Percentiles rank a stretch among this genome's conserved stretches.
These are phyloP conservation scores for Medakamo hakoo DNA, from an alignment of 139 green algal species.

Conservation along the genomic window DNA sequence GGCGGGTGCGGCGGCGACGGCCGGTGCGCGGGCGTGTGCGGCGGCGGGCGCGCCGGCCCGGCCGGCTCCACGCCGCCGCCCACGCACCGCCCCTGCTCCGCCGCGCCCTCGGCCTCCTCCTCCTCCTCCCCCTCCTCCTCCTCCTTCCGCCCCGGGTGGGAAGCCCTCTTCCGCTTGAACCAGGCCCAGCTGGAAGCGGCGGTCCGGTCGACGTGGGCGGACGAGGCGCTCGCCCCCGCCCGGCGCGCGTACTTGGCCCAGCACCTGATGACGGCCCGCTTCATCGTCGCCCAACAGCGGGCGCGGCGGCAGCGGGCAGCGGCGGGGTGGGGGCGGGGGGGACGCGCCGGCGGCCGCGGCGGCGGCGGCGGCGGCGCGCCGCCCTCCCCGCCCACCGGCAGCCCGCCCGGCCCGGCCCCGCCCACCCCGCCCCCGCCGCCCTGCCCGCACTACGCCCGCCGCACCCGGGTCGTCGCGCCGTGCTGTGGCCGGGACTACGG, in stretches of 20 bases:
- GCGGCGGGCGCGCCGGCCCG: neutral
- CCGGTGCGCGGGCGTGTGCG: neutral
- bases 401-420: neutral
- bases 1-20: neutral
- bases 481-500: slow-evolving; percentile 69
- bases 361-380: neutral
- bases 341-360: neutral
- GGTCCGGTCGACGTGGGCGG: slow-evolving; percentile 64
- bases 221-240: slow-evolving; percentile 65
- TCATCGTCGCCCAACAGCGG: slow-evolving; percentile 67
- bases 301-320: slow-evolving; percentile 10
- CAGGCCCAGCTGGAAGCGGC: slow-evolving; percentile 94
- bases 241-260: slow-evolving; percentile 96
- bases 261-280: slow-evolving; percentile 81
- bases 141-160: slow-evolving; percentile 74
- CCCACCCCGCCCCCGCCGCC: neutral
- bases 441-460: slow-evolving; percentile 46
- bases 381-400: neutral
- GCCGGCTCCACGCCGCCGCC: neutral
- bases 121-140: neutral
- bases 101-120: slow-evolving; percentile 23
- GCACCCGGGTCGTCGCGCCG: slow-evolving; percentile 58
- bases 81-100: slow-evolving; percentile 9
- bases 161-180: slow-evolving; percentile 98
- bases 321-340: neutral